Base-by-base conservation (phyloP, 164 flowering plant species). In the Kingdonia uniflora region DNA sequence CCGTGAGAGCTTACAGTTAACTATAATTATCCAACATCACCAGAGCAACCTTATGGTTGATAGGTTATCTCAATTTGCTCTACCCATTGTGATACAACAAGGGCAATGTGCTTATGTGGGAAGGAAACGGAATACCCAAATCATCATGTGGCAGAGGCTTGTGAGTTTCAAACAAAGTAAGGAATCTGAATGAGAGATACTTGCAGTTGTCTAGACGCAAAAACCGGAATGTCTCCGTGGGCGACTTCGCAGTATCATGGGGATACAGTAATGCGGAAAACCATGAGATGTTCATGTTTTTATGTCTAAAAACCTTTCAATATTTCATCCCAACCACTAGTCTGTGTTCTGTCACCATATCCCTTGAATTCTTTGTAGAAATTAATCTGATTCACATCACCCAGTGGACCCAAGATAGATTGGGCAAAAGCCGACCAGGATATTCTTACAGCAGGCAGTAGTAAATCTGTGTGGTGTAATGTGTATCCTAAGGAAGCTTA, bases 81-180 rank as follows among this genome's bases (percentile, higher is more conserved):
- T 41, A 79, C 84, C 52, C 43, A 80, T 57, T 92, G 98, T 68
- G 98, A 92, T 63, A 88, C 84, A 65, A 79, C 89, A 12, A 76
- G 82, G 65, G 96, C 96, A 38, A 79, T 85, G 95, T 92, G 98
- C 74, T 92, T 92, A 56, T 92, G 98, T 69, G 98, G 98, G 55
- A 79, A 85, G 68, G 91, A 87, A 48, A 85, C 98, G 49, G 85
- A 85, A 59, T 92, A 88, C 63, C 98, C 98, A 51, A 76, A 84
- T 67, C 96, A 96, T 47, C 98, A 95, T n/a, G 80, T 71, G 44
- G 77, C 95, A 11, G 98, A 92, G 74, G 61, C 88, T 47, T 92
- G 98, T 73, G 98, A 96, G 13, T 92, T 92, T 73, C 71, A 71
- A 67, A 23, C 76, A 19, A 74, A 66, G 97, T 91, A 82, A 77